Conservation (phyloP, 441 rosid genomes). For the Jatropha multifida region DNA sequence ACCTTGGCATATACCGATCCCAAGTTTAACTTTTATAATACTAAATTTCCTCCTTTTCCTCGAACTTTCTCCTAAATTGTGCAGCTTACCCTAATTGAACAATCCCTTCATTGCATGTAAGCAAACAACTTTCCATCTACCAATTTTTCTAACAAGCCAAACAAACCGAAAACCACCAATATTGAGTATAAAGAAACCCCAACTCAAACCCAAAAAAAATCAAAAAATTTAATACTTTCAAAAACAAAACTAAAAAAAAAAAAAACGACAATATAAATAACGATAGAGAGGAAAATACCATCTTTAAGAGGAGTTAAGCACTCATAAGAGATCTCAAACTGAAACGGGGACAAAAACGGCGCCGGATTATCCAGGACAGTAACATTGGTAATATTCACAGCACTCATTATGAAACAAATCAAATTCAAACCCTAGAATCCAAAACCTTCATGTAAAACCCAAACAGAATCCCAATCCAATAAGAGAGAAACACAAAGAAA, state of each 20-base stretch:
- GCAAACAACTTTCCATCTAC: not conserved
- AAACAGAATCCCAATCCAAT: not conserved
- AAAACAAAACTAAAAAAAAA: not conserved
- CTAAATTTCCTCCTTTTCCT: too few species aligned
- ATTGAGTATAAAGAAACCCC: not conserved
- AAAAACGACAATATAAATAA: not conserved
- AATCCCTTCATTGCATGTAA: too few species aligned
- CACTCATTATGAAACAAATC: constrained; percentile 59
- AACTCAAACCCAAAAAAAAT: not conserved
- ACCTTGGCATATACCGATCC: too few species aligned
- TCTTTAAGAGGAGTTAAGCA: constrained; percentile 93
- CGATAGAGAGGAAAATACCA: constrained; percentile 40
- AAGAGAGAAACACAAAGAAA: not conserved
- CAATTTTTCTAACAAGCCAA: not conserved
- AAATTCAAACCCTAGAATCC: constrained; percentile 32
- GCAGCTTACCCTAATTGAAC: too few species aligned
- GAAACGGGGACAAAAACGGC: constrained; percentile 78
- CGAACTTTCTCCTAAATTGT: too few species aligned
- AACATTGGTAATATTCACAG: constrained; percentile 86
- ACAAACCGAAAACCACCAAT: not conserved
- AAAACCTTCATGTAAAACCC: constrained; percentile 29
- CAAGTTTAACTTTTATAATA: too few species aligned
- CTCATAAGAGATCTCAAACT: constrained; percentile 97
- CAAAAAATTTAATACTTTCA: not conserved
- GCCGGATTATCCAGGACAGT: constrained; percentile 92